phyloP scores from a whole-genome alignment of 805 yeast genomes.

The Myxozyma melibiosi region DNA sequence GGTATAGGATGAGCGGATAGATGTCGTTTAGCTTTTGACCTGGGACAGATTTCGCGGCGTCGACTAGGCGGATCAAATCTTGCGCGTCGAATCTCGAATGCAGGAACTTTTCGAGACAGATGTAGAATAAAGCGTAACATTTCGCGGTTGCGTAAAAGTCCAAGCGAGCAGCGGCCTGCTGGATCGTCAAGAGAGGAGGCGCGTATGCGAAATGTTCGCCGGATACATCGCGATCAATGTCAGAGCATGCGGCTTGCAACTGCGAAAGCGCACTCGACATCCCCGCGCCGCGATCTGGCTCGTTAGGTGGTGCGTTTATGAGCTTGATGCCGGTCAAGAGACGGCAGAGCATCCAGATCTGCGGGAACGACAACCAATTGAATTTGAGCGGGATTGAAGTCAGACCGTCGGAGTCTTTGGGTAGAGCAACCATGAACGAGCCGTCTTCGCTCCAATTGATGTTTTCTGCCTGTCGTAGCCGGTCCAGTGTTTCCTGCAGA shows the following conservation, averaged over 20 bases:
- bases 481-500: slow-evolving; percentile 21
- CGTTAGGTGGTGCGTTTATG: too few species aligned
- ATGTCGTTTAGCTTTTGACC: not conserved
- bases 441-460: slow-evolving; percentile 31
- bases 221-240: slow-evolving; percentile 10
- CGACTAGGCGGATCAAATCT: slow-evolving; percentile 2
- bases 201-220: not conserved
- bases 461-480: not conserved
- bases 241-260: slow-evolving; percentile 14
- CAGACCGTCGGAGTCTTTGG: slow-evolving; percentile 6
- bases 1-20: slow-evolving; percentile 20
- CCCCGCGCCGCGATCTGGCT: too few species aligned
- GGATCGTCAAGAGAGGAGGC: slow-evolving; percentile 11
- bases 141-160: slow-evolving; percentile 8
- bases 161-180: slow-evolving; percentile 9
- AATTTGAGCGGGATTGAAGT: slow-evolving; percentile 17
- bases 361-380: slow-evolving; percentile 22
- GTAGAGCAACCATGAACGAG: slow-evolving; percentile 17
- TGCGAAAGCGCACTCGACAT: slow-evolving; percentile 11
- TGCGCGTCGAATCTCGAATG: slow-evolving; percentile 9
- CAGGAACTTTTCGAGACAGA: slow-evolving; percentile 27
- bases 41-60: slow-evolving; percentile 6
- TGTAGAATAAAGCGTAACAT: slow-evolving; percentile 5
- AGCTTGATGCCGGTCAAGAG: too few species aligned
- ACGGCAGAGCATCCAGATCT: too few species aligned